Base-by-base conservation (phyloP, 192 early-diverging fungal species). In the Bifiguratus adelaidae region DNA sequence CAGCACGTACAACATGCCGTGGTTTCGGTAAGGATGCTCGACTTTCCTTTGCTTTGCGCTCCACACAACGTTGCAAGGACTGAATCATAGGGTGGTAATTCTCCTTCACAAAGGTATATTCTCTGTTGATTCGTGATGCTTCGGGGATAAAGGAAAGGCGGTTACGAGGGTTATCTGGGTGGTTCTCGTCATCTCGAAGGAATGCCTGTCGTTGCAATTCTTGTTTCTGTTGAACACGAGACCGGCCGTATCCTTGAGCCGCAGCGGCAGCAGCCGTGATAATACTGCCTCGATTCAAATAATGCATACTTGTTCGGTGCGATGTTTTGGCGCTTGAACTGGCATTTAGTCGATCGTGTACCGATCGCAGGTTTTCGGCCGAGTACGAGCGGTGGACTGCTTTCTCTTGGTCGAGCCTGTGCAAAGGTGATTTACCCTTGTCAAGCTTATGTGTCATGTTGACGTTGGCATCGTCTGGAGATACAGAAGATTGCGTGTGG, bases 161-260 rank as follows among this genome's bases (percentile, higher is more conserved):
- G 48, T 70, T 70, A 9, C 36, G 26, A 15, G 65, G 68, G 41
- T 70, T 58, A 45, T 49, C 57, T 7, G 67, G 28, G 32, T 58
- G 62, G 48, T 62, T 63, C 30, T 55, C 51, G 30, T 70, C 65
- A 27, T 62, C 52, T 19, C 60, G 61, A 5, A 68, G 41, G 35
- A 68, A 63, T 30, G 48, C 43, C 34, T 63, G 60, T 21, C 68
- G 41, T 41, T 67, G 65, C 32, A 70, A 47, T 45, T 48, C 42
- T 15, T 67, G 19, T 44, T 70, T 70, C 20, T 67, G 60, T 44
- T 70, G 68, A 18, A 65, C 67, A 28, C 68, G 60, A 22, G 67
- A 55, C 25, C 66, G 52, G 30, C 33, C 21, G 15, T 30, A 26
- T 32, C 52, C 13, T 23, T 45, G 25, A 33, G 58, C 20, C 28